Percentiles rank a stretch among this genome's conserved stretches.
These are phyloP conservation scores for Fusarium sp. DNA, from an alignment of 2,329 filamentous ascomycete species.

Conservation along the genomic window DNA sequence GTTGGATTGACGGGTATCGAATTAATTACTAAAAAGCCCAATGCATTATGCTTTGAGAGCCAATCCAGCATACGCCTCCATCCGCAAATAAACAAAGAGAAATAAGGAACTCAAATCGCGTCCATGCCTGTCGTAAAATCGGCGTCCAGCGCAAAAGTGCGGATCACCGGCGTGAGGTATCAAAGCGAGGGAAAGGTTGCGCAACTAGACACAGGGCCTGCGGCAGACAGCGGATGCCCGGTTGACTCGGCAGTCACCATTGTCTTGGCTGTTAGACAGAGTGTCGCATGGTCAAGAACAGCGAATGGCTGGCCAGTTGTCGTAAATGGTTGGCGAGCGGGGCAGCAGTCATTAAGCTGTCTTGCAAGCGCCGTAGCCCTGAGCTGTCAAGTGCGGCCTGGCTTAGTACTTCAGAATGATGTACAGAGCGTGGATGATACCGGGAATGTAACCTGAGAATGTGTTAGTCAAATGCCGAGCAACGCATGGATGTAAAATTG, in stretches of 20 bases:
- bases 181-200: slow-evolving; percentile 30
- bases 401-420: slow-evolving; percentile 89
- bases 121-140: slow-evolving; percentile 39
- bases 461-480: slow-evolving; percentile 28
- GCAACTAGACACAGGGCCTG: slow-evolving; percentile 23
- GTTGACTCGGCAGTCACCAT: slow-evolving; percentile 35
- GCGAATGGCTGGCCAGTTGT: slow-evolving; percentile 22
- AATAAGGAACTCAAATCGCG: slow-evolving; percentile 22
- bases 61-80: slow-evolving; percentile 43
- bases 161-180: slow-evolving; percentile 35
- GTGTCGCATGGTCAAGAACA: slow-evolving; percentile 21
- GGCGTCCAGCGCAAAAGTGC: slow-evolving; percentile 26
- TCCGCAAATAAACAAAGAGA: slow-evolving; percentile 36
- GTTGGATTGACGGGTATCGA: slow-evolving; percentile 48
- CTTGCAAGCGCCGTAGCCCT: slow-evolving; percentile 24
- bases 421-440: slow-evolving; percentile 94
- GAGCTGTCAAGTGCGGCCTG: slow-evolving; percentile 21
- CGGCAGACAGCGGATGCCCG: slow-evolving; percentile 21
- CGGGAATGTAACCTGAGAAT: slow-evolving; percentile 69
- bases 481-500: background rate
- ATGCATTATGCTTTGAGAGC: slow-evolving; percentile 41
- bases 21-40: slow-evolving; percentile 47
- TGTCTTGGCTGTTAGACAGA: slow-evolving; percentile 34
- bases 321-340: slow-evolving; percentile 26
- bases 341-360: slow-evolving; percentile 22